phyloP scores from a whole-genome alignment of 2,329 filamentous ascomycete genomes.

The Verticillium tricorpus region DNA sequence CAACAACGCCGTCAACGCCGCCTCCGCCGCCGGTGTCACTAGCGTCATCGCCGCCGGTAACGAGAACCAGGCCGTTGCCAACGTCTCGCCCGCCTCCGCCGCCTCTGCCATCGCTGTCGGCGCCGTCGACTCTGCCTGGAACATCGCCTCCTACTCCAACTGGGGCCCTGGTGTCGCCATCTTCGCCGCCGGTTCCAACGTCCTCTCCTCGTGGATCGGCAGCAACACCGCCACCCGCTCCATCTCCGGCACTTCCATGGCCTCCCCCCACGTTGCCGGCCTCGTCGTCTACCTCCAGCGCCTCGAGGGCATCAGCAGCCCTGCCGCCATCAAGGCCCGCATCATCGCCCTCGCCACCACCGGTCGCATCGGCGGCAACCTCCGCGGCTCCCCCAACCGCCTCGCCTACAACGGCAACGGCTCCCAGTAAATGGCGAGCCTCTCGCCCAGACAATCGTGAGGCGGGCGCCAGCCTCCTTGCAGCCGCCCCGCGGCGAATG shows the following conservation, averaged over 20 bases:
- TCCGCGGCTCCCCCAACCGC: slow-evolving; percentile 35
- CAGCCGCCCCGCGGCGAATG: not conserved
- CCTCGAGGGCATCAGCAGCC: slow-evolving; percentile 33
- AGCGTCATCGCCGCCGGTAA: slow-evolving; percentile 39
- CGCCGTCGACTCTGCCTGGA: slow-evolving; percentile 13
- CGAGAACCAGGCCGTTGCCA: slow-evolving; percentile 15
- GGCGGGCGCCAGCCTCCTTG: not conserved
- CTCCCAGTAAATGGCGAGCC: not conserved
- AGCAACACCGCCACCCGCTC: slow-evolving; percentile 33
- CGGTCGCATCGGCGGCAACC: slow-evolving; percentile 27
- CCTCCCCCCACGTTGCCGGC: slow-evolving; percentile 55
- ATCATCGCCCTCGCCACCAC: slow-evolving; percentile 37
- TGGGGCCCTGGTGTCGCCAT: slow-evolving; percentile 42
- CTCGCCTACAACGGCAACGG: slow-evolving; percentile 41
- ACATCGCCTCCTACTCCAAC: slow-evolving; percentile 29
- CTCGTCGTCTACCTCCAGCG: slow-evolving; percentile 54
- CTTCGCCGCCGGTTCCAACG: slow-evolving; percentile 42
- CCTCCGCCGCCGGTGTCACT: slow-evolving; percentile 28
- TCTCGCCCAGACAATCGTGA: not conserved
- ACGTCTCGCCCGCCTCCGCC: slow-evolving; percentile 25
- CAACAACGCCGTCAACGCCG: slow-evolving; percentile 31
- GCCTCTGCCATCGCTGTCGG: slow-evolving; percentile 27
- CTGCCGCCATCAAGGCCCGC: slow-evolving; percentile 34
- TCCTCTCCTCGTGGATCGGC: slow-evolving; percentile 43
- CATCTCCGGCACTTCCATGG: slow-evolving; percentile 59